These are phyloP conservation scores for Sicyos baderoa DNA, from an alignment of 306 rosid genomes.

Conservation along the genomic window DNA sequence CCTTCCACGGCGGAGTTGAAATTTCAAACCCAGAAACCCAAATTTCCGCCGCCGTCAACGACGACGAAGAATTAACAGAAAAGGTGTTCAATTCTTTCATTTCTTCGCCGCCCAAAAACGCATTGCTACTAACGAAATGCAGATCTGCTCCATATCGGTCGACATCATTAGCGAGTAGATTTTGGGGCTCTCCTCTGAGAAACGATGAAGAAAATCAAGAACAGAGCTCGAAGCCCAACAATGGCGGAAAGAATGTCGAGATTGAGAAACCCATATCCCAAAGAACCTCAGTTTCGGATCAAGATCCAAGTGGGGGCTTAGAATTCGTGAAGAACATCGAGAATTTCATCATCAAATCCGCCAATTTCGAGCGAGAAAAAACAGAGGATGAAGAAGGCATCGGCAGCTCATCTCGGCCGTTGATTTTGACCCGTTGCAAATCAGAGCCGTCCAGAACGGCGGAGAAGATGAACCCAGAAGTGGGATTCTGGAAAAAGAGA, in stretches of 20 bases:
- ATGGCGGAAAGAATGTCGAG: constrained; percentile 8
- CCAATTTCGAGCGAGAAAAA: constrained; percentile 7
- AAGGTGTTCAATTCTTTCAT: constrained; percentile 18
- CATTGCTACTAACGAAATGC: constrained; percentile 58
- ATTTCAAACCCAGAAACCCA: constrained; percentile 29
- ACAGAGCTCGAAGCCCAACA: constrained; percentile 11
- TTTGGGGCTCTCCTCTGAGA: constrained; percentile 56
- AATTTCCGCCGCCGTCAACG: constrained; percentile 1
- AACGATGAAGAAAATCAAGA: constrained; percentile 25
- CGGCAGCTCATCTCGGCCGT: constrained; percentile 25
- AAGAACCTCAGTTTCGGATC: constrained; percentile 32
- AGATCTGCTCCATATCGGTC: constrained; percentile 86
- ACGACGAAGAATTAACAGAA: constrained; percentile 18
- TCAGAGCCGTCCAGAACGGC: constrained; percentile 73
- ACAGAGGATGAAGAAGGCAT: constrained; percentile 14
- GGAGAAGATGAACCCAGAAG: constrained; percentile 45
- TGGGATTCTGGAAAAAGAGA: constrained; percentile 36
- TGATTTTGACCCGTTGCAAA: constrained; percentile 67
- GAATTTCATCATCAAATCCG: constrained; percentile 24
- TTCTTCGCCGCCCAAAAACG: constrained; percentile 57
- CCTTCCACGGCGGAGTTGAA: constrained; percentile 15
- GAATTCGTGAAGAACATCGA: constrained; percentile 14
- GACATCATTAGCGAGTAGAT: constrained; percentile 62
- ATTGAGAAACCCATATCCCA: constrained; percentile 24
- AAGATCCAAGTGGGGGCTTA: constrained; percentile 22